Percentiles rank a stretch among this genome's conserved stretches.
Evolutionary conservation across 2,329 filamentous ascomycete genomes (phyloP).

Genomic region (Penicillium brevicompactum): DNA sequence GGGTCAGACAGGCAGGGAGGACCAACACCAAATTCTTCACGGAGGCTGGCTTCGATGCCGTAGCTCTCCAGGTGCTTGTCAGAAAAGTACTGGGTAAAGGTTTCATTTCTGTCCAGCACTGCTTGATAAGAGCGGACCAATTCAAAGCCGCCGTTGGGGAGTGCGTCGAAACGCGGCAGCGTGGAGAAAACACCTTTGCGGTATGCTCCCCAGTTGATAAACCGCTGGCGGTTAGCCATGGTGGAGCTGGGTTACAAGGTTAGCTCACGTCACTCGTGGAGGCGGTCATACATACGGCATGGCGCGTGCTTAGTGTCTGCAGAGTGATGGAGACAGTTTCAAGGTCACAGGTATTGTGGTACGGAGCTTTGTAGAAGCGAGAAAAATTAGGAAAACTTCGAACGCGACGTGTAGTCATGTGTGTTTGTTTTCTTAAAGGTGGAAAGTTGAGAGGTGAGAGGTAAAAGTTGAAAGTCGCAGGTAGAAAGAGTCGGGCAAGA

Average conservation of each 20-base stretch:
- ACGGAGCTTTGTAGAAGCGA: background rate
- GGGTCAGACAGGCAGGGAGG: background rate
- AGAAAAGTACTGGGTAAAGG: slow-evolving; percentile 8
- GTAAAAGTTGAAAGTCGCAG: background rate
- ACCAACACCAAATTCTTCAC: slow-evolving; percentile 1
- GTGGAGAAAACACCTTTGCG: background rate
- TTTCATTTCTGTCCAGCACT: slow-evolving; percentile 5
- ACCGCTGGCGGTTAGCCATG: background rate
- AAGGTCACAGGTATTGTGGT: too few species aligned
- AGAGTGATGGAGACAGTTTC: background rate
- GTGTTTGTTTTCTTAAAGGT: background rate
- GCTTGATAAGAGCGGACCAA: slow-evolving; percentile 2
- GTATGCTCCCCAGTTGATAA: slow-evolving; percentile 1
- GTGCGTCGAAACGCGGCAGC: background rate
- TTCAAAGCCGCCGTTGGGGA: background rate
- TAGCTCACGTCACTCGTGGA: background rate
- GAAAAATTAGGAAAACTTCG: background rate
- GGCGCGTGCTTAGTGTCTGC: background rate
- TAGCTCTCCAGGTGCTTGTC: slow-evolving; percentile 4
- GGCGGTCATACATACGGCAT: background rate
- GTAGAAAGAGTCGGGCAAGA: too few species aligned
- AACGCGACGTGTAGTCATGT: background rate
- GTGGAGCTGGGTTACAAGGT: background rate
- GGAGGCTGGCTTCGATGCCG: background rate
- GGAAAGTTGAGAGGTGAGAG: too few species aligned